Conservation (phyloP, 2,329 filamentous ascomycete genomes). For the Aureobasidium melanogenum region DNA sequence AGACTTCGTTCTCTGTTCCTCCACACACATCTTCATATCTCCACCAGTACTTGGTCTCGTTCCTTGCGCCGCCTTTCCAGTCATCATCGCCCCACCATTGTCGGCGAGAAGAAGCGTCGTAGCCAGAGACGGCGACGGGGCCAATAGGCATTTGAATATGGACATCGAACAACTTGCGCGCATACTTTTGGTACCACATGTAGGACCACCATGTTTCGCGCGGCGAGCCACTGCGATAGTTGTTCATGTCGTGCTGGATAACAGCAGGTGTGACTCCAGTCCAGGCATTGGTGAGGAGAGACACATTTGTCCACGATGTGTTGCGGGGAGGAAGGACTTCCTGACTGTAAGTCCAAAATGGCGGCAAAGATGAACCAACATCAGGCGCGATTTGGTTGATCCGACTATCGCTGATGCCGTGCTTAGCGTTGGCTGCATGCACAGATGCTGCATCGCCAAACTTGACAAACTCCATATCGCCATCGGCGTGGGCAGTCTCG, state of each 20-base stretch:
- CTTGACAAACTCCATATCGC: slow-evolving; percentile 20
- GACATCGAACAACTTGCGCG: slow-evolving; percentile 13
- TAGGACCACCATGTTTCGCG: slow-evolving; percentile 12
- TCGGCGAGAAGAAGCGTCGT: slow-evolving; percentile 26
- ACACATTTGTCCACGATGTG: slow-evolving; percentile 13
- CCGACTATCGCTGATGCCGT: slow-evolving; percentile 12
- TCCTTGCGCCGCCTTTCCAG: slow-evolving; percentile 12
- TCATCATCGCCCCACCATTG: slow-evolving; percentile 10
- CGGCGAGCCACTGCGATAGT: background rate
- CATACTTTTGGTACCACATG: slow-evolving; percentile 15
- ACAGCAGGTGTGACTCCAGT: slow-evolving; percentile 14
- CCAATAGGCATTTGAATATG: slow-evolving; percentile 14
- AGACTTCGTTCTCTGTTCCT: slow-evolving; percentile 8
- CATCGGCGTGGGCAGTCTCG: slow-evolving; percentile 20
- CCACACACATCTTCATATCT: slow-evolving; percentile 12
- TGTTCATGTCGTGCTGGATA: slow-evolving; percentile 9
- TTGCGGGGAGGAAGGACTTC: slow-evolving; percentile 11
- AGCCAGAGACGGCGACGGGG: slow-evolving; percentile 28
- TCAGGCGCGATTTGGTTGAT: slow-evolving; percentile 17
- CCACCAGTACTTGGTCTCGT: slow-evolving; percentile 5
- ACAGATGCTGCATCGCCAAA: slow-evolving; percentile 16
- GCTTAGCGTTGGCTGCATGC: slow-evolving; percentile 12
- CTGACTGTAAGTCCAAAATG: slow-evolving; percentile 15
- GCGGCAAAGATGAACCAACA: slow-evolving; percentile 14
- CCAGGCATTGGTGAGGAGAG: slow-evolving; percentile 14